phyloP scores from a whole-genome alignment of 495 filamentous ascomycete genomes.

The Xylaria castorea region DNA sequence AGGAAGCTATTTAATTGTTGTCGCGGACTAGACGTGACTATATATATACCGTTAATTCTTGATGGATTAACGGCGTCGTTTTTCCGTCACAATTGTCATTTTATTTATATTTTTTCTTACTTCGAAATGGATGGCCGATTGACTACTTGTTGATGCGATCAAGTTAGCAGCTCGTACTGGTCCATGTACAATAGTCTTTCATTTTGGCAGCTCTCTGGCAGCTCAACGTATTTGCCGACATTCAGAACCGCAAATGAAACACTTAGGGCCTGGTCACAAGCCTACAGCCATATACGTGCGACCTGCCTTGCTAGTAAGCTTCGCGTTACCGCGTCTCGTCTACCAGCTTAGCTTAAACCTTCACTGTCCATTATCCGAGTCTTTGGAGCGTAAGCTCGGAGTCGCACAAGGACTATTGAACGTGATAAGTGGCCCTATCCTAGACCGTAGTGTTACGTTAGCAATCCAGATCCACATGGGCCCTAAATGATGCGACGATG shows the following conservation, averaged over 20 bases:
- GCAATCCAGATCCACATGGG: background rate
- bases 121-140: background rate
- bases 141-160: background rate
- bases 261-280: background rate
- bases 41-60: no score
- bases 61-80: no score
- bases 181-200: background rate
- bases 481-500: background rate
- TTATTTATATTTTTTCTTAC: background rate
- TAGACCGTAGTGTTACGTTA: background rate
- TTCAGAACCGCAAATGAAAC: background rate
- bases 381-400: background rate
- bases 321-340: background rate
- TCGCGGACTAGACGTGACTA: no score
- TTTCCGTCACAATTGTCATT: background rate
- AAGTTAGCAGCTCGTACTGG: background rate
- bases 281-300: background rate
- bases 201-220: background rate
- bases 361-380: background rate
- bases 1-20: background rate
- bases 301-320: background rate
- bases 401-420: background rate
- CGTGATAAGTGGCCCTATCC: background rate
- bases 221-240: background rate
- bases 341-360: background rate